A percentile compares a stretch with the other conserved stretches of the same genome.
phyloP scores from a whole-genome alignment of 2,329 filamentous ascomycete species.

The Colletotrichum sp. region DNA sequence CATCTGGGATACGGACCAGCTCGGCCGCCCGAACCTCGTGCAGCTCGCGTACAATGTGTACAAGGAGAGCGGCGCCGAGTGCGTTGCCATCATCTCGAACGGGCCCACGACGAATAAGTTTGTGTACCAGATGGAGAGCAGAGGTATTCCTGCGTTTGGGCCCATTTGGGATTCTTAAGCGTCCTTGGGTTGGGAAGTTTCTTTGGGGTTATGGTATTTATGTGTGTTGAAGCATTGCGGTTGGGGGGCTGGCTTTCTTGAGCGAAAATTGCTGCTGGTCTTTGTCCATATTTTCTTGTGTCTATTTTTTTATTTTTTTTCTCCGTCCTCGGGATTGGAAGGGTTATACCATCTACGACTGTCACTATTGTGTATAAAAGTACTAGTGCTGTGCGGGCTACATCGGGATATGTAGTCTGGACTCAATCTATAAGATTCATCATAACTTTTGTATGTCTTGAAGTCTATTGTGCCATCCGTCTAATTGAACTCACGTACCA shows the following conservation, averaged over 20 bases:
- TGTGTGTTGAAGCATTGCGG: background rate
- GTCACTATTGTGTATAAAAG: background rate
- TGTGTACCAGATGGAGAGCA: slow-evolving; percentile 70
- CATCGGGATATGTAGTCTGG: background rate
- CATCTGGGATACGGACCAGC: slow-evolving; percentile 68
- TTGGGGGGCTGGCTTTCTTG: background rate
- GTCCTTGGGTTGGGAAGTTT: background rate
- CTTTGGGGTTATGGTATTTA: background rate
- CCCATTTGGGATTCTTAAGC: slow-evolving; percentile 70
- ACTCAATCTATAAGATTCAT: background rate
- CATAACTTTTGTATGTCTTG: background rate
- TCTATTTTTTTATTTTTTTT: background rate
- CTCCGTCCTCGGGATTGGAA: background rate
- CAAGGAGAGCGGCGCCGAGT: slow-evolving; percentile 65
- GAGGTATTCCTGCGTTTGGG: slow-evolving; percentile 72
- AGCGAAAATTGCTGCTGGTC: background rate
- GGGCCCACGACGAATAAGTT: slow-evolving; percentile 69
- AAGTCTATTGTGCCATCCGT: background rate
- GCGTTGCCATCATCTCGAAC: slow-evolving; percentile 77
- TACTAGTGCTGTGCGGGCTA: background rate
- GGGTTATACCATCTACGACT: background rate
- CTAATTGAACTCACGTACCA: no score
- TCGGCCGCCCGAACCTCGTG: slow-evolving; percentile 63
- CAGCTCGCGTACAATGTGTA: slow-evolving; percentile 57
- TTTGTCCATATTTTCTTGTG: background rate